Base-by-base conservation (phyloP, 345 rosid genomes). In the Chamaenerion angustifolium region DNA sequence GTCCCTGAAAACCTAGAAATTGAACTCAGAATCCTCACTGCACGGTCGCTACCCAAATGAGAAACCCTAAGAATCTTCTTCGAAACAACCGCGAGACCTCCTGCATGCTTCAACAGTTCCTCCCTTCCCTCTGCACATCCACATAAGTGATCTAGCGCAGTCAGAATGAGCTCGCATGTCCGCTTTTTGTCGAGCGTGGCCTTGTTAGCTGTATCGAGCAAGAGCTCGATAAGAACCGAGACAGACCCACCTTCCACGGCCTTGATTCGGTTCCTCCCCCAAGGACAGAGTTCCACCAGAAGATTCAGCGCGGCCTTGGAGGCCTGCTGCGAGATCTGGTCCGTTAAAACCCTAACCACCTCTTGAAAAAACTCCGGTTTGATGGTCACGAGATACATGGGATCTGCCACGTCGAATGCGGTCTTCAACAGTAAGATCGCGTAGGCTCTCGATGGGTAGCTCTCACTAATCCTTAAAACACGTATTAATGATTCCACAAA, bases 211-310 rank as follows among this genome's bases (percentile, higher is more conserved):
- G 56, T 59, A 43, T 72, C 72, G 2, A 82, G 59, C 16, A 82
- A 69, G 23, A 79, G 68, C 58, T 79, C 77, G 12, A 74, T 46
- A 43, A 82, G 44, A 10, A 52, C 56, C 0, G 31, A 23, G 12
- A 82, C 70, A 0, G 63, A 72, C 1, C 74, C 71, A 8, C 68
- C 79, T 13, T 67, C 76, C 0, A 68, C 73, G 1, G 85, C 83
- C 56, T 75, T 79, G 72, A 72, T 64, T 64, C 82, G 48, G 71
- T 79, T 82, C 48, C 79, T 66, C 8, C 90, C 85, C 90, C 81
- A 74, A 0, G 90, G 78, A 53, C 79, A 79, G 12, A 74, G 61
- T 57, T 61, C 71, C 16, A 60, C 18, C 0, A 82, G 57, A 3
- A 79, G 60, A 52, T 79, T 70, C 64, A 79, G 48, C 3, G 77